These are phyloP conservation scores for Glebionis coronaria DNA, from an alignment of 129 eudicot genomes.

Conservation along the genomic window DNA sequence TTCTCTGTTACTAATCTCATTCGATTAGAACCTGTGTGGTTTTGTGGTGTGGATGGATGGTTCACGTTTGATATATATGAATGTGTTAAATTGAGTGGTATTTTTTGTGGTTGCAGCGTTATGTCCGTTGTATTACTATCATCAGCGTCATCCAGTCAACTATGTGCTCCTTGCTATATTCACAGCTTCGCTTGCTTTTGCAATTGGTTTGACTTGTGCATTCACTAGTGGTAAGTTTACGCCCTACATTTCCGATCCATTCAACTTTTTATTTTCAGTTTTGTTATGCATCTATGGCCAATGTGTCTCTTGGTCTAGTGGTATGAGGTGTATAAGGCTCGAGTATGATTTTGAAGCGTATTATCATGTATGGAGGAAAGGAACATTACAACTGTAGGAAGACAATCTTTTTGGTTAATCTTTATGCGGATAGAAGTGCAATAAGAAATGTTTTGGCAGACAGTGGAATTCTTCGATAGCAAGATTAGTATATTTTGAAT, in stretches of 20 bases:
- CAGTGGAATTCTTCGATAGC: neutral
- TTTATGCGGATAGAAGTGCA: neutral
- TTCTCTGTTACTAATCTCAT: conserved; percentile 19
- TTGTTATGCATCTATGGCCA: neutral
- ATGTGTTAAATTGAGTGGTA: too few relatives aligned
- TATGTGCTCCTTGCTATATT: conserved; percentile 63
- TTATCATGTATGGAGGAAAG: neutral
- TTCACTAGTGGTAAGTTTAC: conserved; percentile 60
- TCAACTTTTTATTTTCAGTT: neutral
- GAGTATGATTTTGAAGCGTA: too few relatives aligned
- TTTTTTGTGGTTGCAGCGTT: conserved; percentile 36
- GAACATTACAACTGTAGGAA: neutral
- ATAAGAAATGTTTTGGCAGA: neutral
- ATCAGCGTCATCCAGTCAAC: conserved; percentile 73
- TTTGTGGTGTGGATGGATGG: neutral
- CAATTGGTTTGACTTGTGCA: conserved; percentile 72
- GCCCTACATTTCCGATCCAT: neutral
- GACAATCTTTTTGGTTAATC: neutral
- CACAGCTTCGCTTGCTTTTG: conserved; percentile 58
- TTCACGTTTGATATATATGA: neutral
- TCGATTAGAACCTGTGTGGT: neutral
- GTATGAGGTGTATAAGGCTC: too few relatives aligned
- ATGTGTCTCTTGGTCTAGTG: too few relatives aligned
- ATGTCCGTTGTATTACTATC: conserved; percentile 72
- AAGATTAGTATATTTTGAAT: neutral